These are phyloP conservation scores for Bisporella sp. DNA, from an alignment of 2,329 filamentous ascomycete genomes.

Conservation along the genomic window DNA sequence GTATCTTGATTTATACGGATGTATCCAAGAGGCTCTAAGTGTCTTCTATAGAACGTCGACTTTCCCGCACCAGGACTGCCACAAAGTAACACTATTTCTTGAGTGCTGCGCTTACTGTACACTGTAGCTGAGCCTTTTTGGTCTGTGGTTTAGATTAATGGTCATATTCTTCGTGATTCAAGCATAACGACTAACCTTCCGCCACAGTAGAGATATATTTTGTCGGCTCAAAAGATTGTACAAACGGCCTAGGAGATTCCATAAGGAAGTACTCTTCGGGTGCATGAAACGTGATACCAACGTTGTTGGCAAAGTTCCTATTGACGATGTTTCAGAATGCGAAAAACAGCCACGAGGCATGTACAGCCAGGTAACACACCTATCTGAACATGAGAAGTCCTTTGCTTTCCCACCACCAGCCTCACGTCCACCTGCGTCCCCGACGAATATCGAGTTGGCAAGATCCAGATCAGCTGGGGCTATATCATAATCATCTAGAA, in stretches of 20 bases:
- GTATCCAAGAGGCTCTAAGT: constrained; percentile 73
- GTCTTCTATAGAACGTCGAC: constrained; percentile 79
- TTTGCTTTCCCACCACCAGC: constrained; percentile 40
- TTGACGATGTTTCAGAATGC: not conserved
- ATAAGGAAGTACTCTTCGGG: constrained; percentile 88
- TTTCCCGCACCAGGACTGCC: constrained; percentile 82
- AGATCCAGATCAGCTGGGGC: constrained; percentile 55
- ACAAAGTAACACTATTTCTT: constrained; percentile 79
- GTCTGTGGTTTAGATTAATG: not conserved
- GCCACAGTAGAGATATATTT: constrained; percentile 37
- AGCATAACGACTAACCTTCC: constrained; percentile 13
- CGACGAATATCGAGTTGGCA: constrained; percentile 72
- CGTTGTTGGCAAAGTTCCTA: constrained; percentile 78
- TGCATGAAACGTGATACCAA: constrained; percentile 73
- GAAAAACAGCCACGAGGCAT: not conserved
- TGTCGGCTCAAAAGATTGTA: constrained; percentile 63
- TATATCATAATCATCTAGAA: constrained; percentile 46
- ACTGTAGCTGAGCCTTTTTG: constrained; percentile 13
- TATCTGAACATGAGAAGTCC: constrained; percentile 60
- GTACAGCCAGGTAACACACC: constrained; percentile 15
- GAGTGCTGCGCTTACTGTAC: constrained; percentile 50
- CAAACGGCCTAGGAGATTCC: constrained; percentile 57
- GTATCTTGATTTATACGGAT: constrained; percentile 84
- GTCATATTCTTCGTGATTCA: too few species aligned
- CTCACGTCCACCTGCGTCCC: constrained; percentile 68